phyloP scores from a whole-genome alignment of 139 green algal species.

The Eudorina sp. region DNA sequence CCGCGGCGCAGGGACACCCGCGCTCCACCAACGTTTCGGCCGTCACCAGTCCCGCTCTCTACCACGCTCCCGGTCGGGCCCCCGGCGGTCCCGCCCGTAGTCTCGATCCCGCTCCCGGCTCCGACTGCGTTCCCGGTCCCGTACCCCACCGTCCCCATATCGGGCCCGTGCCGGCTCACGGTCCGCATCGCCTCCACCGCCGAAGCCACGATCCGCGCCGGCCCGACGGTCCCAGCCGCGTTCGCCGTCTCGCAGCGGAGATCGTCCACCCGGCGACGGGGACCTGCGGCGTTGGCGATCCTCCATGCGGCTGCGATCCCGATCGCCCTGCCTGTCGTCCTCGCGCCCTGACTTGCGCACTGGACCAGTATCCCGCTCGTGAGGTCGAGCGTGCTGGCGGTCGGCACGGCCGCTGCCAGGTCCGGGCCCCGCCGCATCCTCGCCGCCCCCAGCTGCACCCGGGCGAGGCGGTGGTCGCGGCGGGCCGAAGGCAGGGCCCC shows the following conservation, averaged over 20 bases:
- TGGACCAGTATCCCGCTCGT: background rate
- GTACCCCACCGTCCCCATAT: background rate
- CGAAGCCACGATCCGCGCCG: background rate
- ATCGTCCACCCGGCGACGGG: background rate
- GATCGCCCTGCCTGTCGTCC: background rate
- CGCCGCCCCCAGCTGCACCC: background rate
- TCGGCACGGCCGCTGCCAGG: background rate
- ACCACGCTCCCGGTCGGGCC: background rate
- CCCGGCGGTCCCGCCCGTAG: background rate
- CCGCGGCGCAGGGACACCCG: background rate
- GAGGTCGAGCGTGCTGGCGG: background rate
- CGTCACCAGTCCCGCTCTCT: background rate
- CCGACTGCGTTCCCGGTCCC: background rate
- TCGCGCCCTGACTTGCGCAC: background rate
- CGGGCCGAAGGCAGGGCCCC: slow-evolving; percentile 20
- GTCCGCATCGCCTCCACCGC: background rate
- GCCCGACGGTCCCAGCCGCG: background rate
- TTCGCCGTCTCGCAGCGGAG: background rate
- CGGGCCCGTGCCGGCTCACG: background rate
- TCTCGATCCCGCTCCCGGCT: background rate
- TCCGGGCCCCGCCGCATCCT: background rate
- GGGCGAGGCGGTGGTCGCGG: slow-evolving; percentile 10
- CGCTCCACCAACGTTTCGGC: too few species aligned
- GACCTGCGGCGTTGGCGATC: background rate
- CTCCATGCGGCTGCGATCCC: background rate